phyloP scores from a whole-genome alignment of 1,284 basidiomycete species.

The Leccinum proliferum region DNA sequence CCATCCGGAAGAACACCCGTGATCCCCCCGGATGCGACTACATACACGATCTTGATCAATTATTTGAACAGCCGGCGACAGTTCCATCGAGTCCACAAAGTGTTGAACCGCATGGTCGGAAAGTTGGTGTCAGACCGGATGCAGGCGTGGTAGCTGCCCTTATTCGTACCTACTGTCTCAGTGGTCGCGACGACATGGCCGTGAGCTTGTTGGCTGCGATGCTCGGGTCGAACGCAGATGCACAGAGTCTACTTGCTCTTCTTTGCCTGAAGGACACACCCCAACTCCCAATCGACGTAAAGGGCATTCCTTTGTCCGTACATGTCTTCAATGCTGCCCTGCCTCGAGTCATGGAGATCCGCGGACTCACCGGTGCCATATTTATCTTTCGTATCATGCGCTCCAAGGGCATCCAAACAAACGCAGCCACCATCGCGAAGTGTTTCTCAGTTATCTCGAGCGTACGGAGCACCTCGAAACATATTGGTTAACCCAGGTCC shows the following conservation, averaged over 20 bases:
- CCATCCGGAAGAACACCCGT: constrained; percentile 8
- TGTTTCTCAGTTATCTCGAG: constrained; percentile 47
- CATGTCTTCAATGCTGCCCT: constrained; percentile 58
- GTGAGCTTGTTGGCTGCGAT: constrained; percentile 43
- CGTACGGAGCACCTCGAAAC: constrained; percentile 37
- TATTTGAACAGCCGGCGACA: constrained; percentile 44
- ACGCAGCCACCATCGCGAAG: constrained; percentile 45
- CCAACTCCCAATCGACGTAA: constrained; percentile 29
- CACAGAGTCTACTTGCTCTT: constrained; percentile 21
- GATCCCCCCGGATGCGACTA: constrained; percentile 47
- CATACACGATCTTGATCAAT: constrained; percentile 62
- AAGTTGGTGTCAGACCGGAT: constrained; percentile 40
- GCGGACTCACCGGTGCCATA: constrained; percentile 43
- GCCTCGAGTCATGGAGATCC: constrained; percentile 39
- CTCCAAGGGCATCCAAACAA: constrained; percentile 40
- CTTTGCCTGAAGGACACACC: constrained; percentile 19
- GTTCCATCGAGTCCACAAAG: constrained; percentile 38
- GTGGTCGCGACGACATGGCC: constrained; percentile 42
- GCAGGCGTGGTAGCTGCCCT: constrained; percentile 45
- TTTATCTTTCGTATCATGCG: constrained; percentile 51
- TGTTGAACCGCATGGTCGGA: constrained; percentile 45
- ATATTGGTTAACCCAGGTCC: constrained; percentile 39
- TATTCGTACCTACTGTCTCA: constrained; percentile 47
- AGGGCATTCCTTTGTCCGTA: constrained; percentile 37
- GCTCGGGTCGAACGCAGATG: constrained; percentile 30